These are phyloP conservation scores for Cyberlindnera mrakii DNA, from an alignment of 805 yeast genomes.

Conservation along the genomic window DNA sequence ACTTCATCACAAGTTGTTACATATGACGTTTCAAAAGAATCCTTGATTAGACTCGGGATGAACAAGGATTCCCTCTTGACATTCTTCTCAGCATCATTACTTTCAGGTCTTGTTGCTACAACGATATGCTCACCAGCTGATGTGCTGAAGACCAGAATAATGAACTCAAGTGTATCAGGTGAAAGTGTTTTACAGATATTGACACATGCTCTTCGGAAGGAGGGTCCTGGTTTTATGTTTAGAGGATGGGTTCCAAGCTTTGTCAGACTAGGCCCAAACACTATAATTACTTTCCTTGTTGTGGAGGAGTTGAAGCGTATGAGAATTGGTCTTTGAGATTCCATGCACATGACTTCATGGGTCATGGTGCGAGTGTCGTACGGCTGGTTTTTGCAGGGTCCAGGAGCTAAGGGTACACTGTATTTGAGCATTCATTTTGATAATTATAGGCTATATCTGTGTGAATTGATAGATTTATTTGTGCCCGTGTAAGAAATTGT, in stretches of 20 bases:
- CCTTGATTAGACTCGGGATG: constrained; percentile 47
- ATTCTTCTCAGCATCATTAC: constrained; percentile 70
- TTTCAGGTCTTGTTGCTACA: constrained; percentile 86
- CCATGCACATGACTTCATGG: no score
- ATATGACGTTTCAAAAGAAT: constrained; percentile 65
- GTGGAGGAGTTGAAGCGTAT: constrained; percentile 58
- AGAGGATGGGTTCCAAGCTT: constrained; percentile 91
- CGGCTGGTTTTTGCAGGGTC: no score
- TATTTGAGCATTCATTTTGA: no score
- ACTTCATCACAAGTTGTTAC: constrained; percentile 89
- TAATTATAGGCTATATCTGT: no score
- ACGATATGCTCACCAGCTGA: constrained; percentile 92
- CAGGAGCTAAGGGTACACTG: no score
- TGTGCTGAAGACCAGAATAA: constrained; percentile 81
- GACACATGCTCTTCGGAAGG: constrained; percentile 48
- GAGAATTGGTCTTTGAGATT: constrained; percentile 39
- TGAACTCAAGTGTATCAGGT: constrained; percentile 48
- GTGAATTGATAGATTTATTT: no score
- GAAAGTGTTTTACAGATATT: constrained; percentile 48
- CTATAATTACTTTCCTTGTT: constrained; percentile 62
- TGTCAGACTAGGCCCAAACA: constrained; percentile 79
- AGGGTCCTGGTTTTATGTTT: constrained; percentile 77
- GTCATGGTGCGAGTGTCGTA: no score
- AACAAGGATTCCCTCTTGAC: constrained; percentile 61
- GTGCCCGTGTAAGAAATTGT: no score